Conservation (phyloP, 805 yeast species). For the Wickerhamiella occidentalis region DNA sequence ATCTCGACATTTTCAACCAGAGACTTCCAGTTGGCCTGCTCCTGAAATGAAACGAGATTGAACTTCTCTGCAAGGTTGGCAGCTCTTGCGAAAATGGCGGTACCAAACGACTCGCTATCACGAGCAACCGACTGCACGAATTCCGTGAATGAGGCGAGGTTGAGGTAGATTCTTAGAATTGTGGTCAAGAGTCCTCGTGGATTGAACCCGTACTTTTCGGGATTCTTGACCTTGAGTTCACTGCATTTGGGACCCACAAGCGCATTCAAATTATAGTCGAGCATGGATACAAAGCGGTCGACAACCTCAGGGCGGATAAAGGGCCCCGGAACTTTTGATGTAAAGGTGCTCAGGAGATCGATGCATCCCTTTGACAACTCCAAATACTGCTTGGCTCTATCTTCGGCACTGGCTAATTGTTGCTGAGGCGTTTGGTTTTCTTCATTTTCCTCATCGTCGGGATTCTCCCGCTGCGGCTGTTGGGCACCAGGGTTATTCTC, state of each 20-base stretch:
- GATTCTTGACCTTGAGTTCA: conserved; percentile 71
- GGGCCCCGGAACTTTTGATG: conserved; percentile 74
- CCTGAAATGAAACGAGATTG: conserved; percentile 42
- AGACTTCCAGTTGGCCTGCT: conserved; percentile 47
- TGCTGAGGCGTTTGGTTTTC: conserved; percentile 19
- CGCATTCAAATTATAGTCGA: conserved; percentile 82
- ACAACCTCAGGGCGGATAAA: conserved; percentile 83
- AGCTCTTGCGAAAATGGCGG: conserved; percentile 58
- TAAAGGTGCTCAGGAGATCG: conserved; percentile 64
- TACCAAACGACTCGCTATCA: conserved; percentile 81
- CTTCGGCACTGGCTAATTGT: conserved; percentile 51
- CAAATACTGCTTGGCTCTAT: conserved; percentile 69
- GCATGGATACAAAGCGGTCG: conserved; percentile 89
- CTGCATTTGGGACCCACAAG: conserved; percentile 92
- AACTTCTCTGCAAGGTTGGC: conserved; percentile 46
- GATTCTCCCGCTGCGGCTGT: conserved; percentile 8
- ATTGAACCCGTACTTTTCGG: conserved; percentile 70
- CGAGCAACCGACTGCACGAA: conserved; percentile 73
- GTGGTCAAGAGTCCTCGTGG: conserved; percentile 61
- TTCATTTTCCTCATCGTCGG: conserved; percentile 41
- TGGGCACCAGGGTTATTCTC: conserved; percentile 23
- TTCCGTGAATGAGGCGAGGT: conserved; percentile 49
- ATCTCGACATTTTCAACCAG: conserved; percentile 39
- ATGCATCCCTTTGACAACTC: conserved; percentile 75
- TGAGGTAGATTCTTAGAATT: conserved; percentile 62